Conservation (phyloP, 2,329 filamentous ascomycete genomes). For the Fusarium newnesense region DNA sequence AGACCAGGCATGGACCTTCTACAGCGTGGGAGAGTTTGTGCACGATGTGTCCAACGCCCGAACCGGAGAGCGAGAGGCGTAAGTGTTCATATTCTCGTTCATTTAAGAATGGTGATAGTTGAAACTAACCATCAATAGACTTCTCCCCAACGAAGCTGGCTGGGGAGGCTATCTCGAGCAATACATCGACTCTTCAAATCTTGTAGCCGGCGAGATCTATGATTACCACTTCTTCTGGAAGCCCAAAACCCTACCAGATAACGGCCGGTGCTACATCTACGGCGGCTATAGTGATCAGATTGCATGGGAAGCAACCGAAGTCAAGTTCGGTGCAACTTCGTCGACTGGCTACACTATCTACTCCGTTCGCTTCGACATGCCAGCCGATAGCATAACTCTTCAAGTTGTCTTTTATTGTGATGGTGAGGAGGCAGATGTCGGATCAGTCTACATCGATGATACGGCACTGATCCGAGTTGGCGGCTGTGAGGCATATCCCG, state of each 20-base stretch:
- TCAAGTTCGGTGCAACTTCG: not conserved
- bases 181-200: fast-evolving
- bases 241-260: not conserved
- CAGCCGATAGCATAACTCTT: fast-evolving
- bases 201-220: not conserved
- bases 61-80: slow-evolving; percentile 7
- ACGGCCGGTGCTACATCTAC: not conserved
- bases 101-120: fast-evolving
- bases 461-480: not conserved
- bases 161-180: not conserved
- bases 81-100: not conserved
- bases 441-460: not conserved
- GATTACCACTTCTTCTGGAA: slow-evolving; percentile 19
- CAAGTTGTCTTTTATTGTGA: not conserved
- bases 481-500: slow-evolving; percentile 9
- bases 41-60: not conserved
- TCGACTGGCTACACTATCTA: slow-evolving; percentile 2
- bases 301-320: fast-evolving
- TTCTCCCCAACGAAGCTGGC: not conserved
- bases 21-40: fast-evolving
- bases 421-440: no score
- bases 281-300: not conserved
- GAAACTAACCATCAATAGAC: not conserved
- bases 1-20: not conserved
- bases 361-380: not conserved